phyloP scores from a whole-genome alignment of 805 yeast genomes.

The Scheffersomyces lignosus region DNA sequence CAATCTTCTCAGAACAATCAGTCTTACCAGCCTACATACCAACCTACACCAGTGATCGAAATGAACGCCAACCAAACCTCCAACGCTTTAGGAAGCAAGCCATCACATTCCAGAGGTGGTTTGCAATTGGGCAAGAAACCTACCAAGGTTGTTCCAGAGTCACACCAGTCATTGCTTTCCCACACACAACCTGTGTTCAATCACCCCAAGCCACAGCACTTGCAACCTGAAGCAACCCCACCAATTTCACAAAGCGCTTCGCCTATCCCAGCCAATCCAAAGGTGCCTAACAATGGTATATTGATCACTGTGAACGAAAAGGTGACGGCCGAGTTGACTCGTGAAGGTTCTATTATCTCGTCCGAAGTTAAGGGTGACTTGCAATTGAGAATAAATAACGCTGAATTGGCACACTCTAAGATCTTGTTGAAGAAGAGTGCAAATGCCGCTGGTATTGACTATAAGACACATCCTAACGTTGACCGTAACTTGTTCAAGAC shows the following conservation, averaged over 20 bases:
- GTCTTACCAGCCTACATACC: constrained; percentile 30
- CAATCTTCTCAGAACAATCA: constrained; percentile 14
- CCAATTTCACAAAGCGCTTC: constrained; percentile 24
- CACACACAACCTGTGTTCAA: constrained; percentile 35
- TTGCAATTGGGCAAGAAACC: constrained; percentile 72
- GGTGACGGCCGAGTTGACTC: constrained; percentile 69
- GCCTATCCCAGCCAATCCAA: constrained; percentile 21
- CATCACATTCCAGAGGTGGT: constrained; percentile 58
- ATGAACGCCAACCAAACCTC: constrained; percentile 11
- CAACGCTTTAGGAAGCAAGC: constrained; percentile 9
- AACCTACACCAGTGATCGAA: constrained; percentile 26
- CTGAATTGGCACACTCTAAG: constrained; percentile 66
- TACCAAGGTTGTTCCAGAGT: constrained; percentile 31
- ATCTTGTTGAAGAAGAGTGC: constrained; percentile 56
- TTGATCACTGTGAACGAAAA: constrained; percentile 76
- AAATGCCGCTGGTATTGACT: constrained; percentile 56
- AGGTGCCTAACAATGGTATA: constrained; percentile 67
- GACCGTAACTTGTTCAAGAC: constrained; percentile 71
- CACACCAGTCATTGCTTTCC: constrained; percentile 30
- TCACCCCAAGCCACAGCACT: constrained; percentile 21
- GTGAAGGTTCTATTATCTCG: constrained; percentile 73
- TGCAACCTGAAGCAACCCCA: constrained; percentile 15
- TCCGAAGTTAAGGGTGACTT: constrained; percentile 89
- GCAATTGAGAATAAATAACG: constrained; percentile 80
- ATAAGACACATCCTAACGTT: constrained; percentile 95